Evolutionary conservation across 139 green algal species (phyloP), one percentile per base, ranked within the genome.

Genomic region (Marvania coccoides): DNA sequence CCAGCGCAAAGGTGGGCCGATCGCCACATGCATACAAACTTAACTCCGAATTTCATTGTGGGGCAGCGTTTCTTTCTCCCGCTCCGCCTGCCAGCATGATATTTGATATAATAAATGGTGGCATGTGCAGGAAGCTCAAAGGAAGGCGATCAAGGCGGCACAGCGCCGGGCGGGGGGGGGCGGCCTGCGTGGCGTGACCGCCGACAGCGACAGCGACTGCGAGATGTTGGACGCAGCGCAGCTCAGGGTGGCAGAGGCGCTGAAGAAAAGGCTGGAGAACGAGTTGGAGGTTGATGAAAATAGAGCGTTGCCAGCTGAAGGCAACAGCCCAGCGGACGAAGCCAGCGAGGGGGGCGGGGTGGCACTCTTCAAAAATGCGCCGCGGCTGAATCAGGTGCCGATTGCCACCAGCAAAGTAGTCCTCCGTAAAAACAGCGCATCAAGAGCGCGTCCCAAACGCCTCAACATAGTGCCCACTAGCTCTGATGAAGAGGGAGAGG

Each of bases 141-240:
- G 19, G 19, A 19, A 19, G 19, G 42, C 19, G 42, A 51, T 51
- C 42, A 51, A 51, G n/a, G 64, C 64, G 5, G 33, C 33, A 13
- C 48, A 64, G 24, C 55, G 64, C 7, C 30, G 48, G 4, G 64
- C 48, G 0, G 64, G 64, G 0, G 64, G 64, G 4, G 64, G 48
- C 40, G 48, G 64, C 30, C 23, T 71, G 10, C 48, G 46, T 5
- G 48, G 64, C 8, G 48, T 23, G 2, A 24, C 6, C 24, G 15
- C 24, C 14, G 9, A 26, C 29, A 54, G 19, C 28, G 39, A 47
- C 8, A 47, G 26, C 30, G 47, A 70, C 13, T 33, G 9, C 5
- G 39, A 10, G 4, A 45, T 38, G n/a, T 33, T 73, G 7, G 39
- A 69, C 23, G 40, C 57, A 0, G 40, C 67, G 3, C 67, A 73